Base-by-base conservation (phyloP, 225 moss, liverwort and hornwort genomes). In the Anthoceros angustus region DNA sequence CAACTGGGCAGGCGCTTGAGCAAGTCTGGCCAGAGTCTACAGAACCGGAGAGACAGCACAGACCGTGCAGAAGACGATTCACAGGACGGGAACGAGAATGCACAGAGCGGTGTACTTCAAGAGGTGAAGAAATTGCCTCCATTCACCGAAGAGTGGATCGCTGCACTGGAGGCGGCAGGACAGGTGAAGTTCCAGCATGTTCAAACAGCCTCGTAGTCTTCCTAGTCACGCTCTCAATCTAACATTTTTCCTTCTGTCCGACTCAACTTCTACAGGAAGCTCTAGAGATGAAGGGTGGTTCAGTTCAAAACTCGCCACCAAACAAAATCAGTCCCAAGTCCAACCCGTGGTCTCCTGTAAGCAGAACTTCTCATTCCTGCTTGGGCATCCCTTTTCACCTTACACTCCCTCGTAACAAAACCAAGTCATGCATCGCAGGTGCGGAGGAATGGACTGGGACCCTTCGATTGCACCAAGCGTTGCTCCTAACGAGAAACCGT, bases 281-380 rank as follows among this genome's bases (percentile, higher is more conserved):
- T 0, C 55, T 55, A 18, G 6, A 9, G 55, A 55, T 55, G 55
- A 55, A 55, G 23, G 55, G 55, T 55, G 55, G 55, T 7, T 55
- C 55, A 18, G 55, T 55, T 23, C 55, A 55, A 15, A 55, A 55
- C 55, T 55, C 55, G 14, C 55, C 55, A 9, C 55, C 55, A 15
- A 15, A 55, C 12, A 55, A 55, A 15, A 55, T 20, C n/a, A 20
- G 10, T 23, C 23, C 55, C n/a, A 55, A 9, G n/a, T 55, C 55
- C 55, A 55, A 55, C 23, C 55, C 55, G n/a, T 55, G 55, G 55
- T 55, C 55, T 9, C 55, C 55, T 18, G 55, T 55, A 18, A 55
- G 55, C 6, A 15, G 2, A 0, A 0, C n/a, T 20, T 55, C 23
- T 5, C n/a, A 23, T 9, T 55, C 14, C 7, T 55, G 12, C 18